Evolutionary conservation across 2,329 filamentous ascomycete species (phyloP), one percentile per base, ranked within the genome.

Genomic region (Colletotrichum somersetense): DNA sequence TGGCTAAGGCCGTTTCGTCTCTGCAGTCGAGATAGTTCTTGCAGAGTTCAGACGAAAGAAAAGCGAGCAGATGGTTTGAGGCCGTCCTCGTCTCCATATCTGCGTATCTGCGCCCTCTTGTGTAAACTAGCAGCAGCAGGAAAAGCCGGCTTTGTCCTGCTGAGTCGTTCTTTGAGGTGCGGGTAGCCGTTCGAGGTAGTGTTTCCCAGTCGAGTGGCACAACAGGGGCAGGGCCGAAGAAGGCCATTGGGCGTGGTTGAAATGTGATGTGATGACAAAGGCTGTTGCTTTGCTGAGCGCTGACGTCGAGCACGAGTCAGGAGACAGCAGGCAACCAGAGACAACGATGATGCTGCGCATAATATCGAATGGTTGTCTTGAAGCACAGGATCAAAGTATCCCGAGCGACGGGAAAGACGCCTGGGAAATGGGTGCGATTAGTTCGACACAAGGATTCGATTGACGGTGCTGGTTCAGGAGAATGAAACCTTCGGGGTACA

Each of bases 1-100:
- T 61, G 69, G 58, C 65, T 64, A 68, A 38, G 35, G 69, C 46
- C 59, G 70, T 72, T 72, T 72, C 70, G 70, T 61, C 59, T 68
- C 44, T 59, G 58, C 48, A 50, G 50, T 59, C 18, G 44, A 48
- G 12, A 3, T 23, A 23, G 20, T 48, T 48, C 20, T 48, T 23
- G 46, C 20, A 23, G 46, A 48, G 5, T n/a, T 48, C 46, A 48
- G 42, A 58, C 68, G 57, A 44, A 58, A 63, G 52, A 53, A 58
- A 71, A 30, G 44, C 44, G 53, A 10, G n/a, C 20, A 50, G 42
- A 38, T 35, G 30, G 50, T n/a, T 44, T 46, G 57, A 44, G 35
- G 44, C 23, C 55, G 26, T 48, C 20, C 38, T 38, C 11, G 35
- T 61, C 64, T 67, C 56, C 23, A 14, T 23, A 40, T 63, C 46